Evolutionary conservation across 441 rosid species (phyloP).

Genomic region (Bocquillonia castaneifolia): DNA sequence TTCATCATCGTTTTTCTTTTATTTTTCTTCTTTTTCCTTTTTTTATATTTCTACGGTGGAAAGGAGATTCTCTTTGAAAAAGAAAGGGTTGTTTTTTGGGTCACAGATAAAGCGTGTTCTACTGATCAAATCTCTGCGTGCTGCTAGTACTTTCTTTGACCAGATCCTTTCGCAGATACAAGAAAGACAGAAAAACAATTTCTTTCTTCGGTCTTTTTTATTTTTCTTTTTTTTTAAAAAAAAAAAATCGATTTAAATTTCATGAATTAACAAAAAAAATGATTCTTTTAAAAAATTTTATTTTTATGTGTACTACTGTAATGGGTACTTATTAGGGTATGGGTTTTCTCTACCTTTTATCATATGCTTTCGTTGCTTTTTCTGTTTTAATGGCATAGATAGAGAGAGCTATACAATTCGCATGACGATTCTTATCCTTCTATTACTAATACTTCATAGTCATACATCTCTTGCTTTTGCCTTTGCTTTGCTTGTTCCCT

Average conservation of each 20-base stretch:
- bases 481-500: neutral
- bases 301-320: neutral
- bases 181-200: conserved; percentile 1
- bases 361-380: conserved; percentile 11
- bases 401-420: conserved; percentile 29
- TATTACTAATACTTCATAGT: conserved; percentile 4
- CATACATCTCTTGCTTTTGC: conserved; percentile 28
- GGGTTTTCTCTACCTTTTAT: conserved; percentile 19
- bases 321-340: conserved; percentile 26
- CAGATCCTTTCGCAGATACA: conserved; percentile 49
- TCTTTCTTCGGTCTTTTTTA: neutral
- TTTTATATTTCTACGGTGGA: conserved; percentile 24
- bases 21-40: conserved; percentile 1
- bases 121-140: conserved; percentile 33
- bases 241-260: neutral
- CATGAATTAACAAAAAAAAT: neutral
- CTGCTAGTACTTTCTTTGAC: conserved; percentile 66
- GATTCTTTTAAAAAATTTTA: too few species aligned
- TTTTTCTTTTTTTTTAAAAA: neutral
- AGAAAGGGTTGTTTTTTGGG: conserved; percentile 22
- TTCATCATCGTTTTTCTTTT: neutral
- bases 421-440: conserved; percentile 26
- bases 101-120: conserved; percentile 63
- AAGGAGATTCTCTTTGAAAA: conserved; percentile 34
- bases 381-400: conserved; percentile 23